A percentile compares a stretch with the other conserved stretches of the same genome.
These are phyloP conservation scores for Talaromyces atroroseus DNA, from an alignment of 2,329 filamentous ascomycete species.

Conservation along the genomic window DNA sequence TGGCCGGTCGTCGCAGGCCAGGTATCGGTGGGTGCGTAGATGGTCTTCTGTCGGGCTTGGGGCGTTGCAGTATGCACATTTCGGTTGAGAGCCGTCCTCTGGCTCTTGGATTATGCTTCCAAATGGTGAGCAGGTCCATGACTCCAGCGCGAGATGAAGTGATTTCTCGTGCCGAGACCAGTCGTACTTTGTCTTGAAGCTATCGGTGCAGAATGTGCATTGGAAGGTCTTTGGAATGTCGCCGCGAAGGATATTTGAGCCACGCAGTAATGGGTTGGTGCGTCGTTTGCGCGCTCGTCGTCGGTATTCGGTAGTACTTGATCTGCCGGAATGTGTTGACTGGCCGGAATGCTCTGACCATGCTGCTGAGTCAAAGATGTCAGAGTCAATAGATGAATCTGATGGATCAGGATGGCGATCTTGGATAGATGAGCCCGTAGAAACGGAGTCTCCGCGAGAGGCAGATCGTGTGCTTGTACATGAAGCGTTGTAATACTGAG, in stretches of 20 bases:
- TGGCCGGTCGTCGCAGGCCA: constrained; percentile 46
- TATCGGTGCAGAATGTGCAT: constrained; percentile 46
- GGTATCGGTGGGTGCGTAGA: constrained; percentile 45
- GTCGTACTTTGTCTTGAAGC: constrained; percentile 44
- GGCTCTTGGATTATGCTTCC: background rate
- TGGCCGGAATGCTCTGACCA: constrained; percentile 11
- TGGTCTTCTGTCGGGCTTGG: constrained; percentile 43
- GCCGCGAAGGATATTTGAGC: background rate
- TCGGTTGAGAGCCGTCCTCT: constrained; percentile 7
- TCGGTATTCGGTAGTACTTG: background rate
- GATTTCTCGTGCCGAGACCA: constrained; percentile 46
- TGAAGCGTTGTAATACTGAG: background rate
- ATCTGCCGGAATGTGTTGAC: constrained; percentile 4
- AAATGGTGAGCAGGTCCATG: constrained; percentile 9
- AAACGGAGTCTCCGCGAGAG: constrained; percentile 7
- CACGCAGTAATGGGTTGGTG: constrained; percentile 4
- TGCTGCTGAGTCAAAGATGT: background rate
- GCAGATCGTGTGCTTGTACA: constrained; percentile 1
- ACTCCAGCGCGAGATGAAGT: constrained; percentile 41
- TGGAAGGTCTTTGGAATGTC: constrained; percentile 21
- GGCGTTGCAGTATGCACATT: constrained; percentile 47
- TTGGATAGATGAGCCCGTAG: constrained; percentile 4
- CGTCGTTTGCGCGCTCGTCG: constrained; percentile 11
- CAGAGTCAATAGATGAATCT: constrained; percentile 6
- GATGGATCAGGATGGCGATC: constrained; percentile 1